phyloP scores from a whole-genome alignment of 345 rosid species.

The Arabis alpina region DNA sequence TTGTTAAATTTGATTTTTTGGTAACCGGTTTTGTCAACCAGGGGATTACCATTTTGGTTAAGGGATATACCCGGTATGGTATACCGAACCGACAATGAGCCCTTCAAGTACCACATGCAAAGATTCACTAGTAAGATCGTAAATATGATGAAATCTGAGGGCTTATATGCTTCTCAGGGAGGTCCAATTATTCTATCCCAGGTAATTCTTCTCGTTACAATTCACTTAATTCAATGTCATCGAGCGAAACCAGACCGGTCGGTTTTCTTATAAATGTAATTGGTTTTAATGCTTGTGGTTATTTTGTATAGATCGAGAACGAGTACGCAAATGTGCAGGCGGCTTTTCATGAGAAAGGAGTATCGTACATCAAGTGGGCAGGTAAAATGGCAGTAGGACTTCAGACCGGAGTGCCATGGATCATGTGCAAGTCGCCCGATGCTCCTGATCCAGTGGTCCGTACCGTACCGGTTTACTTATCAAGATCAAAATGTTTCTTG shows the following conservation, averaged over 20 bases:
- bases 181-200: conserved; percentile 97
- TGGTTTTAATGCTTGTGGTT: conserved; percentile 5
- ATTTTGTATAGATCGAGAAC: conserved; percentile 68
- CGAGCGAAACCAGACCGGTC: too few relatives aligned
- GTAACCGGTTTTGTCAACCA: conserved; percentile 34
- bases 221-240: background rate
- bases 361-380: conserved; percentile 71
- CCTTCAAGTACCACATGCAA: conserved; percentile 80
- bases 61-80: conserved; percentile 75
- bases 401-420: conserved; percentile 92
- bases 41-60: conserved; percentile 92
- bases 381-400: conserved; percentile 77
- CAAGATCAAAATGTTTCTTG: background rate
- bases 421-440: conserved; percentile 88
- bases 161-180: conserved; percentile 84
- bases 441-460: conserved; percentile 92
- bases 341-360: conserved; percentile 62
- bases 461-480: background rate
- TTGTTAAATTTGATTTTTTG: background rate
- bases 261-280: conserved; percentile 9
- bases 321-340: conserved; percentile 69
- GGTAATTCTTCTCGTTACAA: conserved; percentile 42
- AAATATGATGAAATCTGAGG: conserved; percentile 74
- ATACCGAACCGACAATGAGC: conserved; percentile 75
- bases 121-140: conserved; percentile 71